Evolutionary conservation across 1,284 basidiomycete genomes (phyloP).

Genomic region (Trametes sp.): DNA sequence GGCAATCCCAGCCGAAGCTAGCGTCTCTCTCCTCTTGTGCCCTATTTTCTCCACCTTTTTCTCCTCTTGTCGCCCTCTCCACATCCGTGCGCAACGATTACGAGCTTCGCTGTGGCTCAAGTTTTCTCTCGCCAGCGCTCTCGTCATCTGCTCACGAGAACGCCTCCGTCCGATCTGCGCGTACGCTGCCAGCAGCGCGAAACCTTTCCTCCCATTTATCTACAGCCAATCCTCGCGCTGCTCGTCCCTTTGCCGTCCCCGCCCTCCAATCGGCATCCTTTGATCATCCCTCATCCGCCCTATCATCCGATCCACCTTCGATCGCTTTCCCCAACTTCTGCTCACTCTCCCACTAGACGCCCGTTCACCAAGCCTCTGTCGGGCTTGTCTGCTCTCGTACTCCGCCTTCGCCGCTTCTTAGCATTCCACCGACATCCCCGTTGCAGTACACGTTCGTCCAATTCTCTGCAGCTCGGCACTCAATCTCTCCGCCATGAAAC

Average conservation of each 20-base stretch:
- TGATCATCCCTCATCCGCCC: constrained; percentile 14
- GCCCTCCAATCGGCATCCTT: constrained; percentile 28
- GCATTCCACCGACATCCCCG: constrained; percentile 5
- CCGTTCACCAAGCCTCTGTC: neutral
- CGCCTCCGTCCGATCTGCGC: constrained; percentile 15
- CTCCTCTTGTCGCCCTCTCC: neutral
- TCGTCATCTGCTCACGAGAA: constrained; percentile 13
- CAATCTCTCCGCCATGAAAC: constrained; percentile 1
- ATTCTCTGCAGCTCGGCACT: neutral
- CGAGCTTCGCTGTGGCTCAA: neutral
- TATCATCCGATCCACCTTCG: constrained; percentile 12
- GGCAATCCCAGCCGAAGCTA: constrained; percentile 26
- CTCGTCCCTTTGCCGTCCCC: constrained; percentile 8
- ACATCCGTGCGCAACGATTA: neutral
- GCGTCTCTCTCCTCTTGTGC: neutral
- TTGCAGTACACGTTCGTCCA: neutral
- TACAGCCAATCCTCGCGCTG: constrained; percentile 20
- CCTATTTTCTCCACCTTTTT: constrained; percentile 6
- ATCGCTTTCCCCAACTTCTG: neutral
- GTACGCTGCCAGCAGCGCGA: constrained; percentile 11
- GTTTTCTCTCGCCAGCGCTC: neutral
- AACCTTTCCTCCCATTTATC: constrained; percentile 19
- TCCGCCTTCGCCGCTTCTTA: constrained; percentile 8
- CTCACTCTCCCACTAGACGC: neutral
- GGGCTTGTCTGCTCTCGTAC: neutral